Percentiles rank a stretch among this genome's conserved stretches.
These are phyloP conservation scores for Epichloe festucae DNA, from an alignment of 2,329 filamentous ascomycete species.

Conservation along the genomic window DNA sequence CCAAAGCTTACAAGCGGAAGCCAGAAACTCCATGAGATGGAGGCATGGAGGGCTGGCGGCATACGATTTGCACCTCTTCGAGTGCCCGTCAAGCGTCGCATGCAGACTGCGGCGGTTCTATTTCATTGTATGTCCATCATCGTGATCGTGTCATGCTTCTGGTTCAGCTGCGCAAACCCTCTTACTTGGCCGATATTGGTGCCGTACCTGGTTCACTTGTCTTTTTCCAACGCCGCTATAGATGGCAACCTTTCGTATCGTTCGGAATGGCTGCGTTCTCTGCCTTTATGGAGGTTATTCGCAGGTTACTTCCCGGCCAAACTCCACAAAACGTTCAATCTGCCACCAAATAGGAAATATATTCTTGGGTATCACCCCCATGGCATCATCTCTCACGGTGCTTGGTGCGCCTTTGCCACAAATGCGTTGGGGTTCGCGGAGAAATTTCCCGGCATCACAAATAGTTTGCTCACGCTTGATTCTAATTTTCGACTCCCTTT, in stretches of 20 bases:
- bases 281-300: conserved; percentile 76
- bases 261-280: conserved; percentile 58
- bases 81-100: conserved; percentile 54
- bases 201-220: conserved; percentile 70
- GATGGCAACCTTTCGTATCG: conserved; percentile 65
- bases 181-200: conserved; percentile 72
- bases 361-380: conserved; percentile 93
- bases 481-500: conserved; percentile 89
- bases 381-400: conserved; percentile 94
- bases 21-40: conserved; percentile 13
- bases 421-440: conserved; percentile 78
- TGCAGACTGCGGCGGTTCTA: conserved; percentile 69
- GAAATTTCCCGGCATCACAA: conserved; percentile 89
- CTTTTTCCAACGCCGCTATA: conserved; percentile 60
- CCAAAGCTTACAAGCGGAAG: conserved; percentile 14
- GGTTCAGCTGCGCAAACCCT: conserved; percentile 81
- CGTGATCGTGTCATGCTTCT: conserved; percentile 66
- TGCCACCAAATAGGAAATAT: conserved; percentile 77
- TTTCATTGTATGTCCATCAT: conserved; percentile 61
- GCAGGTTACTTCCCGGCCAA: conserved; percentile 84
- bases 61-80: conserved; percentile 78
- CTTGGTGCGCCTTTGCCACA: conserved; percentile 81
- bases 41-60: conserved; percentile 29
- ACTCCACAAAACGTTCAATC: conserved; percentile 70
- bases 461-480: conserved; percentile 86